Evolutionary conservation across 495 filamentous ascomycete genomes (phyloP).

Genomic region (Neurospora pannonica): DNA sequence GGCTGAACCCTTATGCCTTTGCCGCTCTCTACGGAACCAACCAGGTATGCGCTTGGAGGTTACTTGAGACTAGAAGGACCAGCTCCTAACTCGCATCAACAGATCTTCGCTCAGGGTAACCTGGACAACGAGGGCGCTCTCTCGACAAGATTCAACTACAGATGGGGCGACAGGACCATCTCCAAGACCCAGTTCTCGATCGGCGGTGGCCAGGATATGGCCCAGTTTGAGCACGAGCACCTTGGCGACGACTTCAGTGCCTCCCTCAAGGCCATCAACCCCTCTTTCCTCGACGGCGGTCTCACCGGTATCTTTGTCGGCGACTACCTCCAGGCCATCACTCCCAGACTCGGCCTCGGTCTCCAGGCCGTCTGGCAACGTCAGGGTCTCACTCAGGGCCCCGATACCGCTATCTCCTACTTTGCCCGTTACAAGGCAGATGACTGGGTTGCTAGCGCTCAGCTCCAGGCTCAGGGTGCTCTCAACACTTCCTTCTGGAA

Average conservation of each 20-base stretch:
- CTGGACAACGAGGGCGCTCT: slow-evolving; percentile 82
- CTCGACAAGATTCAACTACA: slow-evolving; percentile 78
- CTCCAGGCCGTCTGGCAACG: slow-evolving; percentile 93
- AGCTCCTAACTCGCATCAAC: slow-evolving; percentile 1
- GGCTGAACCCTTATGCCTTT: slow-evolving; percentile 86
- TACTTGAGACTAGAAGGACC: neutral
- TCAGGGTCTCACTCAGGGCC: slow-evolving; percentile 61
- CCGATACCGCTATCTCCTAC: slow-evolving; percentile 80
- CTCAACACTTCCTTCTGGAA: slow-evolving; percentile 94
- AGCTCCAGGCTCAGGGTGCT: slow-evolving; percentile 72
- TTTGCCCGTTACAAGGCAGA: slow-evolving; percentile 77
- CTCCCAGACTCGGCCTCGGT: slow-evolving; percentile 77
- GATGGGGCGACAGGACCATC: slow-evolving; percentile 65
- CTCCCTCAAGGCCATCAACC: slow-evolving; percentile 84
- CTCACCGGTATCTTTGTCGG: slow-evolving; percentile 92
- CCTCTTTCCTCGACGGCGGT: slow-evolving; percentile 82
- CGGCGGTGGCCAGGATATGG: slow-evolving; percentile 55
- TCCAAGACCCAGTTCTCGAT: slow-evolving; percentile 82
- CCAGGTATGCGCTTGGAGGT: slow-evolving; percentile 52
- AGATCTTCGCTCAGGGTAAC: slow-evolving; percentile 94
- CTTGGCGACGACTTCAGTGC: slow-evolving; percentile 85
- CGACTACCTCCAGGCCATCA: slow-evolving; percentile 89
- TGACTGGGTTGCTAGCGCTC: slow-evolving; percentile 85
- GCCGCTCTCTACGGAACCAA: slow-evolving; percentile 84
- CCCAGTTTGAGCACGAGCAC: slow-evolving; percentile 90